Evolutionary conservation across 176 grass and related monocot genomes (phyloP).

Genomic region (Melocanna baccifera): DNA sequence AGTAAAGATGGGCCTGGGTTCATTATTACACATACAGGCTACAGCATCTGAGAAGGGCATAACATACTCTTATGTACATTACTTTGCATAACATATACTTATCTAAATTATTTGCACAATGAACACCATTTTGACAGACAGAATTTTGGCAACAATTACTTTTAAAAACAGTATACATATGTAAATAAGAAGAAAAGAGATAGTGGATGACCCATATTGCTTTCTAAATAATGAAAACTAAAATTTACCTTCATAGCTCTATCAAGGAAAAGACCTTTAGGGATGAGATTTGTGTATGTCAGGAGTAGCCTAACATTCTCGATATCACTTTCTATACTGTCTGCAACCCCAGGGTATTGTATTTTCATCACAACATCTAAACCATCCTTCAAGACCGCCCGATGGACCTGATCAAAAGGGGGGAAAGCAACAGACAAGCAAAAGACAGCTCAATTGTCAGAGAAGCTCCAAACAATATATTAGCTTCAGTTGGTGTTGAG

Average conservation of each 20-base stretch:
- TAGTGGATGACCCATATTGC: not conserved
- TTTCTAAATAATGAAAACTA: not conserved
- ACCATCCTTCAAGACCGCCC: slow-evolving; percentile 75
- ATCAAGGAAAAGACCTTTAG: slow-evolving; percentile 98
- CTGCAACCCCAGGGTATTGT: slow-evolving; percentile 92
- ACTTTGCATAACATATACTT: not conserved
- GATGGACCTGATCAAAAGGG: slow-evolving; percentile 65
- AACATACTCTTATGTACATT: not conserved
- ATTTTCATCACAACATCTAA: slow-evolving; percentile 89
- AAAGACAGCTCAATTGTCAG: not conserved
- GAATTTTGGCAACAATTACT: not conserved
- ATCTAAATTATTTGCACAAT: not conserved
- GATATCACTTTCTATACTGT: slow-evolving; percentile 97
- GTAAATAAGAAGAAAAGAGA: not conserved
- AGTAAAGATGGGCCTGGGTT: not conserved
- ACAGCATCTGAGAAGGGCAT: not conserved
- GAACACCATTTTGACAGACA: slow-evolving; percentile 14
- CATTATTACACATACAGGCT: slow-evolving; percentile 12
- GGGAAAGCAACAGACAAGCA: slow-evolving; percentile 1
- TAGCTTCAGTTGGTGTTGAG: not conserved
- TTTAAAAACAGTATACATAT: not conserved
- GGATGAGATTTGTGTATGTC: slow-evolving; percentile 92
- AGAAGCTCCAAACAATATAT: not conserved
- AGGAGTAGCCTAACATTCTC: slow-evolving; percentile 88
- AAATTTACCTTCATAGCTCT: slow-evolving; percentile 88